Base-by-base conservation (phyloP, 495 filamentous ascomycete species). In the Cercophora sp. region DNA sequence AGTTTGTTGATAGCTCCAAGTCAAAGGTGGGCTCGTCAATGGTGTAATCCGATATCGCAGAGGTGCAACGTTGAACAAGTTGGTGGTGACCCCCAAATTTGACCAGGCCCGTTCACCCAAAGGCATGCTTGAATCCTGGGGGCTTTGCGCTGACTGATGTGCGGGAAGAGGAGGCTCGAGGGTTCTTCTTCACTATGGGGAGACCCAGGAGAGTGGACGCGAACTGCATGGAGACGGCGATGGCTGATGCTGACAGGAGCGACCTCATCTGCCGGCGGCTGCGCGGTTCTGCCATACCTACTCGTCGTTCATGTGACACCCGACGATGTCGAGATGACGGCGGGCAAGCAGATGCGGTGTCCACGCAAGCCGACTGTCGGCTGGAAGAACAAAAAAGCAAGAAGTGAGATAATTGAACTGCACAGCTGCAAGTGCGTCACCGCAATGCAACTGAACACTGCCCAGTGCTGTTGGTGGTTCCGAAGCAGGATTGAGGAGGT, bases 301-400 rank as follows among this genome's bases (percentile, higher is more conserved):
- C n/a, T n/a, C n/a, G n/a, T n/a, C n/a, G n/a, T 44, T 24, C 41
- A 44, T 44, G 41, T 44, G 41, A 44, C 24, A 44, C 41, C 20
- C 11, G 11, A 35, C 32, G n/a, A 19, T 15, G 16, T 15, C 16
- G 36, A 6, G n/a, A 24, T 44, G 22, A 44, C 41, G 41, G 22
- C 22, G 15, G 41, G 29, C 8, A 15, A 24, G 24, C 41, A n/a
- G 20, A n/a, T n/a, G n/a, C n/a, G n/a, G n/a, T n/a, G n/a, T n/a
- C n/a, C n/a, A n/a, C n/a, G n/a, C n/a, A n/a, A n/a, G n/a, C n/a
- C n/a, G n/a, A n/a, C n/a, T n/a, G n/a, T n/a, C n/a, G n/a, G n/a
- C n/a, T n/a, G n/a, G n/a, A n/a, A n/a, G n/a, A n/a, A n/a, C n/a
- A n/a, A n/a, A n/a, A n/a, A n/a, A n/a, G n/a, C n/a, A n/a, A n/a